Evolutionary conservation across 2,329 filamentous ascomycete species (phyloP), one percentile per base, ranked within the genome.

Genomic region (Emergomyces pasteurianus): DNA sequence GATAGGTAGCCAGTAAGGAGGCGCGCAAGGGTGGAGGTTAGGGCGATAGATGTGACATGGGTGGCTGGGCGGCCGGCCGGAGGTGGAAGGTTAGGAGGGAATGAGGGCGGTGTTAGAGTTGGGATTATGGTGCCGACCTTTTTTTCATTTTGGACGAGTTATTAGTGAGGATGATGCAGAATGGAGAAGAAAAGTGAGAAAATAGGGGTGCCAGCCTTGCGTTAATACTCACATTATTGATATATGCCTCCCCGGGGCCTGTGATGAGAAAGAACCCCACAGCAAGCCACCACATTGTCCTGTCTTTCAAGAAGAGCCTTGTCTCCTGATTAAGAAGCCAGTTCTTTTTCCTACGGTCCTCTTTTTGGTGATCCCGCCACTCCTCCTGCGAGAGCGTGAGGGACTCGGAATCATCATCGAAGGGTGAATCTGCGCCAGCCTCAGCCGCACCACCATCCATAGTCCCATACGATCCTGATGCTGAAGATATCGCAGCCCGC

Each of bases 241-340:
- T 91, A 73, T 96, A 99, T 12, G 92, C 89, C 75, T 99, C 94
- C n/a, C 92, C 92, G 0, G 94, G 92, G 0, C 94, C 94, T 59
- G 92, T 89, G 67, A 96, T 89, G 64, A 97, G 82, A 74, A 97
- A 90, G 75, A 99, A 97, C 23, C 91, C 92, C 0, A 86, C 78
- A 0, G 92, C 90, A 66, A 99, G 87, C 71, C 86, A 89, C 92
- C 92, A 99, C 92, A 97, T 97, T 14, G 91, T 96, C 63, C 83
- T 86, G 67, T 99, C 94, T 28, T 83, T 81, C 10, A 99, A 80
- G 73, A 97, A 99, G 3, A 85, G 81, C 14, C 86, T 81, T 0
- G 94, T 97, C 72, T 96, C 92, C 52, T 89, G 90, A 68, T 97
- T 97, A 66, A 97, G 82, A 3, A 96, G 81, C 86, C 88, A 94